Evolutionary conservation across 176 grass and related monocot species (phyloP).

Genomic region (Urochloa ruziziensis): DNA sequence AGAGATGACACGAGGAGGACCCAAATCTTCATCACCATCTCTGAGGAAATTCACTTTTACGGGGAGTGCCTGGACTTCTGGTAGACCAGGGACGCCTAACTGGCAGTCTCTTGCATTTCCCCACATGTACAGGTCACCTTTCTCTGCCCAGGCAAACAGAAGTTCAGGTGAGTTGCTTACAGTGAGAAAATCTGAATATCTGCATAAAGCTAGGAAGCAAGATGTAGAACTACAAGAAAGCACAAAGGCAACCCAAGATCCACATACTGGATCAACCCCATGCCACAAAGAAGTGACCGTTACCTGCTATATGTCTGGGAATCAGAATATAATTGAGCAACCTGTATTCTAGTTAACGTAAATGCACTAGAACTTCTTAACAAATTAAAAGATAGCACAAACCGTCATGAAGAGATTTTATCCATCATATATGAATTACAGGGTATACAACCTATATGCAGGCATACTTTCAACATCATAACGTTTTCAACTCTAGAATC

Average conservation of each 20-base stretch:
- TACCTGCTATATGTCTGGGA: neutral
- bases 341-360: neutral
- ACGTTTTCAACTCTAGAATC: neutral
- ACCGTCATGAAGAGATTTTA: neutral
- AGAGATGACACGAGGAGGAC: slow-evolving; percentile 60
- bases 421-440: neutral
- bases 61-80: slow-evolving; percentile 65
- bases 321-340: neutral
- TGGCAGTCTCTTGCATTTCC: slow-evolving; percentile 98
- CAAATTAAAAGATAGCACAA: neutral
- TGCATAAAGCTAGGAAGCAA: neutral
- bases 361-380: neutral
- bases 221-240: neutral
- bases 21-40: slow-evolving; percentile 49
- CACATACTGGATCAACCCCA: neutral
- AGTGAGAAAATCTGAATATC: neutral
- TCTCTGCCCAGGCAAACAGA: slow-evolving; percentile 43
- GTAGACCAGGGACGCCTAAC: slow-evolving; percentile 70
- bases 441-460: neutral
- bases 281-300: neutral
- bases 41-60: slow-evolving; percentile 84
- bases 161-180: slow-evolving; percentile 1
- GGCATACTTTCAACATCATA: neutral
- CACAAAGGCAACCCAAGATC: neutral
- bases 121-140: slow-evolving; percentile 88